Evolutionary conservation across 2,329 filamentous ascomycete species (phyloP).

Genomic region (Sphaerulina vaccinii): DNA sequence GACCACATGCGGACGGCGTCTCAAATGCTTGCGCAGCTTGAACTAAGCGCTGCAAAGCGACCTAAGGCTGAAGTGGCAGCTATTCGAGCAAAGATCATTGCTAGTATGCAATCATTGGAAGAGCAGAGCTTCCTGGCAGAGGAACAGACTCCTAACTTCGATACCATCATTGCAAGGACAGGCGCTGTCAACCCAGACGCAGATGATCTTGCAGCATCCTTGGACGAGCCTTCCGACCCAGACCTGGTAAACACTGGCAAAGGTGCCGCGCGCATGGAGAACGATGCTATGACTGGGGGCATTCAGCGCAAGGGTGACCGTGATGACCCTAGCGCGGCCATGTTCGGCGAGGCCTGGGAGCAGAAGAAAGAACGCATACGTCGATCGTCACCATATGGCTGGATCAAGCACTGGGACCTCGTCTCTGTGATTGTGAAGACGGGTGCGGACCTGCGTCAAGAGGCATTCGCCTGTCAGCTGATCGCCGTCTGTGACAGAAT

Average conservation of each 20-base stretch:
- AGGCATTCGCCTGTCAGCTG: constrained; percentile 82
- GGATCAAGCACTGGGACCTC: constrained; percentile 88
- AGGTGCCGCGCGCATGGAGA: constrained; percentile 81
- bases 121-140: constrained; percentile 80
- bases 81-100: constrained; percentile 82
- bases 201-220: constrained; percentile 47
- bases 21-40: constrained; percentile 81
- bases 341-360: constrained; percentile 84
- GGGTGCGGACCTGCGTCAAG: constrained; percentile 71
- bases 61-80: constrained; percentile 78
- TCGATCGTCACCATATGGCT: constrained; percentile 79
- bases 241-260: constrained; percentile 63
- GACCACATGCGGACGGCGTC: constrained; percentile 86
- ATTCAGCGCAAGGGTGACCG: constrained; percentile 78
- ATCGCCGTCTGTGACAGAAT: constrained; percentile 80
- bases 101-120: constrained; percentile 83
- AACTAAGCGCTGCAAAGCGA: constrained; percentile 75
- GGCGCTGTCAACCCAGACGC: constrained; percentile 53
- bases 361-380: constrained; percentile 81
- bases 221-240: constrained; percentile 37
- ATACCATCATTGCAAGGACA: constrained; percentile 75
- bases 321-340: constrained; percentile 80
- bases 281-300: constrained; percentile 82
- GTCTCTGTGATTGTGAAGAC: constrained; percentile 87
- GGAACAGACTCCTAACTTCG: constrained; percentile 73